Evolutionary conservation across 495 filamentous ascomycete species (phyloP).

Genomic region (Friedmanniomyces endolithicus): DNA sequence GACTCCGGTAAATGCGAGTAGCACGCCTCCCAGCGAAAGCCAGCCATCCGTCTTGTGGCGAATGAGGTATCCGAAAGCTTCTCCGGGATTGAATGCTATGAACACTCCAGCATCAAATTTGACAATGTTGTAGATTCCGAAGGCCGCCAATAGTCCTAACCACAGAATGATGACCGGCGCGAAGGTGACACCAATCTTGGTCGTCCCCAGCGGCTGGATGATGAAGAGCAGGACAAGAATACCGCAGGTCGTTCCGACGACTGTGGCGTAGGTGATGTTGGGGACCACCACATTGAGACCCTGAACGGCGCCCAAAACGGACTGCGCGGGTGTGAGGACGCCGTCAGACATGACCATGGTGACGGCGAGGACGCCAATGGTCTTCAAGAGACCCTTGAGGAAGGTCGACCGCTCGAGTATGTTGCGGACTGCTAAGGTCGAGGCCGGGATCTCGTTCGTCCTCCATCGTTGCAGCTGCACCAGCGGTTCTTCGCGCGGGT

Average conservation of each 20-base stretch:
- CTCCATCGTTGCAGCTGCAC: slow-evolving; percentile 46
- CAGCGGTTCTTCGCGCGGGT: slow-evolving; percentile 42
- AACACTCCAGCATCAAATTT: slow-evolving; percentile 14
- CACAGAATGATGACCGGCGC: slow-evolving; percentile 61
- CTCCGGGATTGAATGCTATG: slow-evolving; percentile 20
- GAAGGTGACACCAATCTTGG: slow-evolving; percentile 51
- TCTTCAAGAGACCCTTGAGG: slow-evolving; percentile 43
- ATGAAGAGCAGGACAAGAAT: slow-evolving; percentile 57
- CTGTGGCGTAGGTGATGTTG: slow-evolving; percentile 39
- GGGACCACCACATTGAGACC: slow-evolving; percentile 42
- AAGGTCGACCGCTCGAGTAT: slow-evolving; percentile 45
- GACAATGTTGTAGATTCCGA: slow-evolving; percentile 49
- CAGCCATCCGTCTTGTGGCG: slow-evolving; percentile 41
- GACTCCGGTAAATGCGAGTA: slow-evolving; percentile 62
- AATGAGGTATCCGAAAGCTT: slow-evolving; percentile 19
- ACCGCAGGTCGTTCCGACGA: slow-evolving; percentile 55
- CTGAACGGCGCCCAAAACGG: slow-evolving; percentile 58
- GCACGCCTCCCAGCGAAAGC: slow-evolving; percentile 52
- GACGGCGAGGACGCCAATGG: slow-evolving; percentile 54
- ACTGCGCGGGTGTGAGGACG: slow-evolving; percentile 44
- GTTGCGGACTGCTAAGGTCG: slow-evolving; percentile 41
- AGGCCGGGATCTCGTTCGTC: slow-evolving; percentile 39
- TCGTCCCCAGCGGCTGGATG: slow-evolving; percentile 58
- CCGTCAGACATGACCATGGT: slow-evolving; percentile 48
- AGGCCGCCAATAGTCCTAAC: slow-evolving; percentile 53